phyloP scores from a whole-genome alignment of 768 basidiomycete species.

The Boletus tylopilopsis region DNA sequence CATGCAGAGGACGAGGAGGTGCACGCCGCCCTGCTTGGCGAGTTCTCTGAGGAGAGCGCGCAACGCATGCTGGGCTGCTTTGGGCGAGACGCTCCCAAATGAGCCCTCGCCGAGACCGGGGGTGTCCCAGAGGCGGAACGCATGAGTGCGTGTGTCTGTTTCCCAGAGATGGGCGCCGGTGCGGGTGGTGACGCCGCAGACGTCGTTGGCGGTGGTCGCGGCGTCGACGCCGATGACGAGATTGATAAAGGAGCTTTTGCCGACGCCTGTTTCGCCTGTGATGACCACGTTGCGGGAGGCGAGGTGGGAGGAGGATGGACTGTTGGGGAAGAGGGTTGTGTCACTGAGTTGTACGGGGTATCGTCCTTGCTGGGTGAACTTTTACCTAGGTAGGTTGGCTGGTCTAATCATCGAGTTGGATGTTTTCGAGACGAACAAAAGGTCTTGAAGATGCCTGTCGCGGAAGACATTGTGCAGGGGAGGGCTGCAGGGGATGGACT shows the following conservation, averaged over 20 bases:
- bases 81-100: slow-evolving; percentile 22
- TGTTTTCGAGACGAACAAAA: not conserved
- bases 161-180: slow-evolving; percentile 15
- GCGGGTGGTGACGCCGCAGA: slow-evolving; percentile 19
- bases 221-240: slow-evolving; percentile 15
- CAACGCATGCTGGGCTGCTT: slow-evolving; percentile 17
- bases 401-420: slow-evolving; percentile 8
- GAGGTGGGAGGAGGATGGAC: slow-evolving; percentile 2
- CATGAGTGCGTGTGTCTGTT: slow-evolving; percentile 14
- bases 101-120: slow-evolving; percentile 22
- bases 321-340: too few species aligned
- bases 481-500: not conserved
- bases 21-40: slow-evolving; percentile 21
- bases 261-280: slow-evolving; percentile 24
- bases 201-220: slow-evolving; percentile 20
- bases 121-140: slow-evolving; percentile 24
- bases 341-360: too few species aligned
- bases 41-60: slow-evolving; percentile 18
- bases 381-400: slow-evolving; percentile 6
- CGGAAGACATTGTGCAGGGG: not conserved
- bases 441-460: not conserved
- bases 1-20: slow-evolving; percentile 26
- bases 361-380: too few species aligned
- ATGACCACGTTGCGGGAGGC: slow-evolving; percentile 20
- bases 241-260: slow-evolving; percentile 26